phyloP scores from a whole-genome alignment of 805 yeast genomes.

The Yarrowia osloensis region DNA sequence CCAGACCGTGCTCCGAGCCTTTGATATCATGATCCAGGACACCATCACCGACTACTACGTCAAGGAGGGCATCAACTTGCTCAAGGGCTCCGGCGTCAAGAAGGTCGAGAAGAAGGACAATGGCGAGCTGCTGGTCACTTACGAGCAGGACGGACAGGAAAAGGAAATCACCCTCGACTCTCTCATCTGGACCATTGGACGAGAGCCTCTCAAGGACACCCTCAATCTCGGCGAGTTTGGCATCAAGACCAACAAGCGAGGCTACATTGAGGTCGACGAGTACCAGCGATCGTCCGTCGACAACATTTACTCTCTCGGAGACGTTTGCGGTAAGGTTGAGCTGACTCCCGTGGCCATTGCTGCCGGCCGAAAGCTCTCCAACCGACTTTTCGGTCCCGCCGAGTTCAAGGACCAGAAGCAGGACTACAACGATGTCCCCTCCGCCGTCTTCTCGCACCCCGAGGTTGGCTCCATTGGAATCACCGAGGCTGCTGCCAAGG shows the following conservation, averaged over 20 bases:
- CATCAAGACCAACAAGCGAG: slow-evolving; percentile 59
- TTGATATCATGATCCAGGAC: slow-evolving; percentile 77
- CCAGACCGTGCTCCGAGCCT: slow-evolving; percentile 83
- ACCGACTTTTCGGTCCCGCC: slow-evolving; percentile 85
- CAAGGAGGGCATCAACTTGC: slow-evolving; percentile 78
- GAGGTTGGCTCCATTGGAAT: slow-evolving; percentile 95
- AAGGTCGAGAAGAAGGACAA: slow-evolving; percentile 46
- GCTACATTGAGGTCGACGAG: slow-evolving; percentile 78
- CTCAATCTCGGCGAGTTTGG: slow-evolving; percentile 78
- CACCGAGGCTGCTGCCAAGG: slow-evolving; percentile 73
- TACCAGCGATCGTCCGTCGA: slow-evolving; percentile 77
- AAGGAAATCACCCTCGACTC: slow-evolving; percentile 66
- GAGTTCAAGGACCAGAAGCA: slow-evolving; percentile 71
- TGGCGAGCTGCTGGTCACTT: slow-evolving; percentile 54
- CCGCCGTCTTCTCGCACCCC: slow-evolving; percentile 97
- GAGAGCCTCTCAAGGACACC: slow-evolving; percentile 66
- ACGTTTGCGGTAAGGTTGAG: slow-evolving; percentile 89
- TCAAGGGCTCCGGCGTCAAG: slow-evolving; percentile 58
- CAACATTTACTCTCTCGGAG: slow-evolving; percentile 85
- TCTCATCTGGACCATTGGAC: slow-evolving; percentile 92
- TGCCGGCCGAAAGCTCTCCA: slow-evolving; percentile 91
- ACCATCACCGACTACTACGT: slow-evolving; percentile 79
- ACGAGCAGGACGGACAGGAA: slow-evolving; percentile 47
- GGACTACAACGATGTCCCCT: slow-evolving; percentile 84
- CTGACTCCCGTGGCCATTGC: slow-evolving; percentile 99